A percentile compares a stretch with the other conserved stretches of the same genome.
Conservation (phyloP, 306 rosid genomes). For the Phaseolus lunatus region DNA sequence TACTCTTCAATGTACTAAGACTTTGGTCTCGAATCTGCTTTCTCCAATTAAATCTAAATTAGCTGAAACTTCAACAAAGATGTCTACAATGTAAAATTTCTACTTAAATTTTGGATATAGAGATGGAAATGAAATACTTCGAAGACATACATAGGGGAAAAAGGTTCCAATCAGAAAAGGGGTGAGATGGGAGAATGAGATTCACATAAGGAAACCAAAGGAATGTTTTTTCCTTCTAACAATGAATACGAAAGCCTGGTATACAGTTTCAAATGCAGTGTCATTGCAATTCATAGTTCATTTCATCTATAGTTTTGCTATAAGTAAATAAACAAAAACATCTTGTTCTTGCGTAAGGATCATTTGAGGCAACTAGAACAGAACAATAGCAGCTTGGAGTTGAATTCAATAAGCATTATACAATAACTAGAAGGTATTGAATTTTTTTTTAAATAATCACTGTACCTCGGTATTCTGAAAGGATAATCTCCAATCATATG, state of each 20-base stretch:
- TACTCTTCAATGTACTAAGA: conserved; percentile 81
- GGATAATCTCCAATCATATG: conserved; percentile 90
- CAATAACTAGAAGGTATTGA: not conserved
- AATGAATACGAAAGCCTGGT: not conserved
- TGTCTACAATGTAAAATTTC: conserved; percentile 12
- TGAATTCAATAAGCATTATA: conserved; percentile 21
- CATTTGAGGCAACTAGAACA: conserved; percentile 1
- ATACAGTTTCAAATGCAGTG: not conserved
- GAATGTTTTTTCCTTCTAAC: not conserved
- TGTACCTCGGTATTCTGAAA: conserved; percentile 85
- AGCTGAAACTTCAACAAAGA: conserved; percentile 40
- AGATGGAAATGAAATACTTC: not conserved
- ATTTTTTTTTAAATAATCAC: not conserved
- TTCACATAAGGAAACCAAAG: not conserved
- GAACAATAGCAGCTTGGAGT: conserved; percentile 1
- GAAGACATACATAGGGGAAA: not conserved
- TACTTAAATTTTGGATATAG: conserved; percentile 9
- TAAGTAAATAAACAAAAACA: not conserved
- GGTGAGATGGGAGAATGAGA: not conserved
- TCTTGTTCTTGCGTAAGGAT: not conserved
- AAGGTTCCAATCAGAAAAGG: not conserved
- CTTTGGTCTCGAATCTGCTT: conserved; percentile 77
- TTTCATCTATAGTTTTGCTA: conserved; percentile 5
- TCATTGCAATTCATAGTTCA: not conserved
- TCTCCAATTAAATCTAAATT: conserved; percentile 47